Conservation (phyloP, 805 yeast species). For the Metschnikowia henanensis region DNA sequence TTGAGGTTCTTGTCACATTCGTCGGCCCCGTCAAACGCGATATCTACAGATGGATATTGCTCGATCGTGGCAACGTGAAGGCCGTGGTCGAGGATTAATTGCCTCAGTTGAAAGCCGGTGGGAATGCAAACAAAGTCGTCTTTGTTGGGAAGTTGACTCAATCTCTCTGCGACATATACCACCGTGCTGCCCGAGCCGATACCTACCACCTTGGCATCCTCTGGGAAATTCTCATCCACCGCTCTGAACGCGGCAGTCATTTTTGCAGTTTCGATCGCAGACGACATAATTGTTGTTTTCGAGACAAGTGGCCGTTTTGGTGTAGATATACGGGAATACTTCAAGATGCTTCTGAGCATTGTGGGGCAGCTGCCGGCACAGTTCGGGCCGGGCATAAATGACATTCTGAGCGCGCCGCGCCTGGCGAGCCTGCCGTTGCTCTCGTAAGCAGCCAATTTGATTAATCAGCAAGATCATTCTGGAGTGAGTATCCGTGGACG, state of each 20-base stretch:
- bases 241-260: constrained; percentile 89
- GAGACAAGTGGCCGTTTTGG: not conserved
- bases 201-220: constrained; percentile 74
- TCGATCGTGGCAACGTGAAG: constrained; percentile 78
- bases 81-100: constrained; percentile 79
- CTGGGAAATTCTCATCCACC: constrained; percentile 81
- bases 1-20: constrained; percentile 83
- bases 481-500: no score
- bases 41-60: constrained; percentile 77
- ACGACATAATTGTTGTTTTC: not conserved
- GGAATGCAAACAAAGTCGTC: constrained; percentile 76
- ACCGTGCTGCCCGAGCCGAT: constrained; percentile 98
- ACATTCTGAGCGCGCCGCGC: not conserved
- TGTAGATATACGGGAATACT: not conserved
- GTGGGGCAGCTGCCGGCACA: constrained; percentile 3
- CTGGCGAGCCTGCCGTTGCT: not conserved
- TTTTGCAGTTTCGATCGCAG: constrained; percentile 74
- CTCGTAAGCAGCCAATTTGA: not conserved
- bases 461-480: not conserved
- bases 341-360: constrained; percentile 1
- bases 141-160: constrained; percentile 66
- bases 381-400: not conserved
- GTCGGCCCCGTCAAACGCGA: constrained; percentile 98
- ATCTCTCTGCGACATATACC: constrained; percentile 93
- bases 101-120: constrained; percentile 95